Base-by-base conservation (phyloP, 78 protist species). In the Dictyostelium capitatum region DNA sequence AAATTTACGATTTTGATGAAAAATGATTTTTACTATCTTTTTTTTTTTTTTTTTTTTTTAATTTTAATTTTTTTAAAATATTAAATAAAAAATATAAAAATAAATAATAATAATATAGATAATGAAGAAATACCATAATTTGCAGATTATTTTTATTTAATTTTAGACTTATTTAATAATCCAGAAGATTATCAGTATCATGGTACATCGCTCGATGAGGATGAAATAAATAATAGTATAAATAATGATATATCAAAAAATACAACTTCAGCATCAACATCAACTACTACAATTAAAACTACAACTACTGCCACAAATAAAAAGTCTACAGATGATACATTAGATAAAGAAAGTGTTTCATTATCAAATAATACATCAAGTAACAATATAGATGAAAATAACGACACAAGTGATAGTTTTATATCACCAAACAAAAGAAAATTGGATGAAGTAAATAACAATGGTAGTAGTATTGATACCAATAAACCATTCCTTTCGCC, bases 291-390 rank as follows among this genome's bases (percentile, higher is more conserved):
- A 6, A 37, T 37, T 2, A 37, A 1, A 37, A 37, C 43, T 37
- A 37, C 43, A 37, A 37, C 43, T 37, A 37, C 2, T 3, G 43
- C 43, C 43, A 37, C 43, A 37, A n/a, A 2, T 2, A 37, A 37
- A 37, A 37, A 37, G 1, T 19, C 15, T 20, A 56, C 8, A 59
- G 8, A 17, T 23, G 25, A 59, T 12, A 59, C 25, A 15, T 10
- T 23, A 20, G 79, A 43, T 72, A 28, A 72, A 65, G 73, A 65
- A 65, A 65, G 73, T 65, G 73, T 30, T 65, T 65, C 73, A n/a
- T 20, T 43, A 72, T 72, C 57, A 25, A 72, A 72, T 72, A 72
- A 6, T 37, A 41, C 7, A 37, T 37, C 32, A 37, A 69, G 6
- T 69, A 69, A 37, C 17, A 69, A 25, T 37, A 69, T 11, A 0